Base-by-base conservation (phyloP, 345 rosid genomes). In the Heritiera littoralis region DNA sequence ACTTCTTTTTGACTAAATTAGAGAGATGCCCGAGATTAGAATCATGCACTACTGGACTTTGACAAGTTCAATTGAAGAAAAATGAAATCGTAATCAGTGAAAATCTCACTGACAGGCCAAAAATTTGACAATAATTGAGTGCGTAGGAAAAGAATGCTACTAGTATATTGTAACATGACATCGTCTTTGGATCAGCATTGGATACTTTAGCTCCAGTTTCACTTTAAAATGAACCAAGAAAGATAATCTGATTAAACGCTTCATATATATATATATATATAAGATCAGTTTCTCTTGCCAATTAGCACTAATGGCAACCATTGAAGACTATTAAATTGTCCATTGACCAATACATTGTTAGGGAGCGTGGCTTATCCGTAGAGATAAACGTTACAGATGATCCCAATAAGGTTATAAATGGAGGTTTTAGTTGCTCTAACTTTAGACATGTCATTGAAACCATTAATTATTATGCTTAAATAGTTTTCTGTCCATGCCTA, bases 371-470 rank as follows among this genome's bases (percentile, higher is more conserved):
- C 8, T 38, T 73, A 38, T 55, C 46, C 48, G 35, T 9, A 17
- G 28, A 23, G 14, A 32, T 69, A 49, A 71, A 23, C 35, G 61
- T 52, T 72, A 32, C 6, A 72, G 15, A 32, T 32, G 17, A 52
- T 18, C 76, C 48, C 48, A 49, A 71, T 51, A 49, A 71, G 43
- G 20, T 71, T 38, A 71, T 35, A 41, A 18, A 13, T 72, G 48
- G 32, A 72, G 64, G 30, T 52, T 66, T 52, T 52, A 35, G 30
- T 72, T 32, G 63, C 46, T 9, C 41, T 15, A 32, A 30, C 63
- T 72, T 15, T 72, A 54, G 48, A 54, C 45, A 51, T 55, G 1
- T 10, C 64, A 9, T 73, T 51, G 13, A 38, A 71, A 38, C 35
- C 65, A 55, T 49, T 72, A 55, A 54, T 35, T 40, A 20, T 41